Evolutionary conservation across 2,329 filamentous ascomycete species (phyloP), one percentile per base, ranked within the genome.

Genomic region (Fusarium tupiense): DNA sequence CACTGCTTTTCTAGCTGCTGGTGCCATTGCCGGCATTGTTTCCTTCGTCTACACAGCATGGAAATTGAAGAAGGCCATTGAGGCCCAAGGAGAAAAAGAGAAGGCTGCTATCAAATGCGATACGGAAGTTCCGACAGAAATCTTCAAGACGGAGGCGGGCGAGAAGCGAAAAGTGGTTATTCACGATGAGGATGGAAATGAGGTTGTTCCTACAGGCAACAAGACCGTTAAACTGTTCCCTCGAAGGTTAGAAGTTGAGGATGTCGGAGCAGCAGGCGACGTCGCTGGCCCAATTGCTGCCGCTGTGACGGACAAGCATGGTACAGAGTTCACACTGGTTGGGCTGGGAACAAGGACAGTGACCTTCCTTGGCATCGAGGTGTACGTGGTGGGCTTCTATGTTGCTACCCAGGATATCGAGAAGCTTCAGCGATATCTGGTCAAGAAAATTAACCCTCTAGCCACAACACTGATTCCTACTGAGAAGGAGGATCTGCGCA

Each of bases 321-420:
- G 83, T 71, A 89, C 82, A 78, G 93, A 98, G 78, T 98, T 98
- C 82, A 95, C 94, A 29, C 88, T 98, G 0, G 89, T 98, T 12
- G 96, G 96, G 0, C 85, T 98, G 10, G 96, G 96, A 24, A 92
- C 97, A 72, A 90, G 96, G 63, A 95, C 93, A 2, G 96, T 99
- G 38, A 97, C 93, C 31, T 98, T 98, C 82, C 85, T 98, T 50
- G 86, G 90, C 56, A 94, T 99, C 50, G 92, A 98, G 81, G 96
- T 99, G 61, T 99, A 99, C 84, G 93, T 98, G 24, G 93, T 98
- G 0, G 96, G 96, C 22, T 90, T 97, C 77, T 99, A 99, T 84
- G 88, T 98, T 33, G 94, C 95, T 33, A 96, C 92, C 0, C 86
- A 91, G 43, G 95, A 98, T 79, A 91, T 99, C 67, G 91, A 92